Evolutionary conservation across 2,329 filamentous ascomycete species (phyloP).

Genomic region (Didymella segeticola): DNA sequence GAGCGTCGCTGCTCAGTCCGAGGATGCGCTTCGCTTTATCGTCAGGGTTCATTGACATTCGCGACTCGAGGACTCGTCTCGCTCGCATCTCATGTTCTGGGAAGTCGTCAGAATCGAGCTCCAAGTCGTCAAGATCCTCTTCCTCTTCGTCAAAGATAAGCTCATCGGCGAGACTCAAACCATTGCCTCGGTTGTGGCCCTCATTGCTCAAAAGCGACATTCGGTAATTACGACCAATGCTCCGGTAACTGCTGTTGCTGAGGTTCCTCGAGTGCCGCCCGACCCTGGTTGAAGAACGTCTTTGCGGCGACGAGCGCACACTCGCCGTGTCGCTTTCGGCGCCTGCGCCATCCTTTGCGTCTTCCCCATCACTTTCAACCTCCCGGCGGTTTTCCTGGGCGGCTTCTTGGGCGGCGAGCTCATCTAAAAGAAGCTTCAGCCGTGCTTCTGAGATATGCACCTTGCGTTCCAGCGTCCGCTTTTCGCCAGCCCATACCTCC

Average conservation of each 20-base stretch:
- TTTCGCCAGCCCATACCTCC: conserved; percentile 83
- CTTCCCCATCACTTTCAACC: conserved; percentile 67
- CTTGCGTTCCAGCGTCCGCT: conserved; percentile 80
- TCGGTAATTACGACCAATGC: conserved; percentile 65
- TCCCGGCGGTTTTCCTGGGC: conserved; percentile 42
- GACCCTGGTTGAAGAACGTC: conserved; percentile 57
- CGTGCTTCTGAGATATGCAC: conserved; percentile 89
- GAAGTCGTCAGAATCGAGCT: conserved; percentile 73
- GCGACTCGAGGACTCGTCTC: conserved; percentile 49
- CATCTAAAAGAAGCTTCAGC: conserved; percentile 82
- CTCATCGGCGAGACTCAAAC: conserved; percentile 87
- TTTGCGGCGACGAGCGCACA: conserved; percentile 64
- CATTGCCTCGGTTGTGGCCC: conserved; percentile 64
- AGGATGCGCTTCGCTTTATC: conserved; percentile 56
- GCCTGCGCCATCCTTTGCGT: conserved; percentile 62
- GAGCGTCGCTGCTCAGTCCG: conserved; percentile 46
- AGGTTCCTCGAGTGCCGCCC: conserved; percentile 65
- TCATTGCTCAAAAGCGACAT: conserved; percentile 70
- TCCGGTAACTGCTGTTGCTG: conserved; percentile 59
- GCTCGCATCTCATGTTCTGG: conserved; percentile 52
- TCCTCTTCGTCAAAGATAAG: conserved; percentile 86
- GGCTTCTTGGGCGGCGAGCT: conserved; percentile 76
- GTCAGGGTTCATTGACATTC: conserved; percentile 51
- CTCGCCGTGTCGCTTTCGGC: conserved; percentile 73
- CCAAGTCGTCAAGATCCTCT: conserved; percentile 54